These are phyloP conservation scores for Rhodotorula babjevae DNA, from an alignment of 768 basidiomycete genomes.

Conservation along the genomic window DNA sequence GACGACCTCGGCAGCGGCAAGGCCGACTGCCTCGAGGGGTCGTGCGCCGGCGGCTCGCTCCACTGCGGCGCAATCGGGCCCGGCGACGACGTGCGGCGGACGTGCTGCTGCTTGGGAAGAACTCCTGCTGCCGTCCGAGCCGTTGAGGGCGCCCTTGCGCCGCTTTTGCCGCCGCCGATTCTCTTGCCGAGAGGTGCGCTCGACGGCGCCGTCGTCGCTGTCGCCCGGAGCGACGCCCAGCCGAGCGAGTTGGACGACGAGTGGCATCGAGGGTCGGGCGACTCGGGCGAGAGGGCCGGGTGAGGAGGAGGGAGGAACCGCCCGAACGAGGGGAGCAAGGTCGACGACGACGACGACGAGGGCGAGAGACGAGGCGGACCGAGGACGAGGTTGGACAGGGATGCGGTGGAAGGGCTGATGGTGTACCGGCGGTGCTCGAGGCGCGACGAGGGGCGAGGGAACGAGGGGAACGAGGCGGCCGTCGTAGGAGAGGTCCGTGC, in stretches of 20 bases:
- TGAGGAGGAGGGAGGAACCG: background rate
- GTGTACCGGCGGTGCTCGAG: background rate
- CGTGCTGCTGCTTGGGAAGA: background rate
- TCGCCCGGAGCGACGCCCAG: background rate
- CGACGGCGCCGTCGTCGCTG: background rate
- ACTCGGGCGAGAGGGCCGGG: background rate
- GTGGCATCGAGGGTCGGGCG: background rate
- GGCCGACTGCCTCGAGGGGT: too few relatives aligned
- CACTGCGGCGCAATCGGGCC: background rate
- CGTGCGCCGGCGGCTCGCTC: too few relatives aligned
- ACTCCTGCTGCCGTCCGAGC: background rate
- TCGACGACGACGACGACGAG: background rate
- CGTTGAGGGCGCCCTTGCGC: background rate
- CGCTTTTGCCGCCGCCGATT: background rate
- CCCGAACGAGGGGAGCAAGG: constrained; percentile 3
- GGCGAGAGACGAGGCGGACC: background rate
- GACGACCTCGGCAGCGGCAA: too few relatives aligned
- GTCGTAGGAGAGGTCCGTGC: background rate
- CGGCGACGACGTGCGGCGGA: background rate
- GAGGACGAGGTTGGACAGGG: background rate
- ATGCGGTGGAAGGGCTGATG: background rate
- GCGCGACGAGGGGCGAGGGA: background rate
- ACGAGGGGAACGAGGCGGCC: background rate
- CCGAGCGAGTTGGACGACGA: too few relatives aligned
- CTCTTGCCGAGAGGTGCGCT: too few relatives aligned